Evolutionary conservation across 2,329 filamentous ascomycete species (phyloP).

Genomic region (Parastagonospora avenae): DNA sequence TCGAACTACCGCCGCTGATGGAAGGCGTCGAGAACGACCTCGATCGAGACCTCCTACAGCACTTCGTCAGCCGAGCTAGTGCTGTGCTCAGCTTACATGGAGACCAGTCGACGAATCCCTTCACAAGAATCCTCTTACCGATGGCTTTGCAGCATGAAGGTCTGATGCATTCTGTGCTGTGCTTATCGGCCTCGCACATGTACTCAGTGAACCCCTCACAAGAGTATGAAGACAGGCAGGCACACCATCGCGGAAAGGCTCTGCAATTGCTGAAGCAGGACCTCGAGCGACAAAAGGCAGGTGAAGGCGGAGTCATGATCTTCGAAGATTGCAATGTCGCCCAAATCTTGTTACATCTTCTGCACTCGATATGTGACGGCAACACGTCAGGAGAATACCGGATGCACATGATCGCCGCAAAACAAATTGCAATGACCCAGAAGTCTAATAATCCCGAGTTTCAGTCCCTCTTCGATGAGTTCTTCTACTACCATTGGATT

Average conservation of each 20-base stretch:
- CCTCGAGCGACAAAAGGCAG: constrained; percentile 44
- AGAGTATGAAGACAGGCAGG: constrained; percentile 59
- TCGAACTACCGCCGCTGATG: constrained; percentile 66
- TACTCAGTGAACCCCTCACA: constrained; percentile 58
- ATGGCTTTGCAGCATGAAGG: constrained; percentile 80
- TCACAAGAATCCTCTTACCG: constrained; percentile 81
- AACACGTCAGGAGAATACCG: constrained; percentile 72
- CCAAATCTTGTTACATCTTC: constrained; percentile 63
- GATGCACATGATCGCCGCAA: constrained; percentile 78
- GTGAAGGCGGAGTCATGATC: constrained; percentile 42
- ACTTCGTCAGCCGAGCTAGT: constrained; percentile 81
- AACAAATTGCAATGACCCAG: constrained; percentile 66
- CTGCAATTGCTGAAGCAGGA: constrained; percentile 59
- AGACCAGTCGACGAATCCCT: constrained; percentile 76
- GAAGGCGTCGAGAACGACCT: constrained; percentile 79
- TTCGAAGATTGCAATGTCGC: constrained; percentile 65
- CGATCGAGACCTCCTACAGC: constrained; percentile 79
- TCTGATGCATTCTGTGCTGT: constrained; percentile 88
- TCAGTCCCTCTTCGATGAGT: constrained; percentile 72
- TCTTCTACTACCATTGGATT: constrained; percentile 82
- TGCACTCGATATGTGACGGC: constrained; percentile 66
- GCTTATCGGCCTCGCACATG: constrained; percentile 78
- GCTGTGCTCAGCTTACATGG: constrained; percentile 81
- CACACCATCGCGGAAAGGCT: constrained; percentile 42
- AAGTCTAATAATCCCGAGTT: constrained; percentile 70